Conservation (phyloP, 768 basidiomycete genomes). For the Boletus sensibilis region DNA sequence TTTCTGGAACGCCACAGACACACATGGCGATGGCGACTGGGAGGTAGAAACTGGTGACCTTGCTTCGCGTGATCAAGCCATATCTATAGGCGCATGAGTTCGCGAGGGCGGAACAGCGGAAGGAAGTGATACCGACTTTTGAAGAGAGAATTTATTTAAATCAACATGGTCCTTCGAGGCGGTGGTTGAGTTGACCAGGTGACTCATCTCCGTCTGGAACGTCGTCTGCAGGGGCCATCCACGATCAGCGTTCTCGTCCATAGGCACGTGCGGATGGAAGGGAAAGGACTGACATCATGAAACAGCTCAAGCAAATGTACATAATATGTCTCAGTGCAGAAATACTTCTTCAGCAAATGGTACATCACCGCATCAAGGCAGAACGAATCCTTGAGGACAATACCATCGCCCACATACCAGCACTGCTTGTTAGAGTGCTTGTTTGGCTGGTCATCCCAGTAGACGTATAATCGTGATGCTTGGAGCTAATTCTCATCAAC, state of each 20-base stretch:
- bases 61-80: neutral
- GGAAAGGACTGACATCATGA: neutral
- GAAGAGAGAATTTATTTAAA: neutral
- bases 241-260: neutral
- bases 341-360: neutral
- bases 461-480: neutral
- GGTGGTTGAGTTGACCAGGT: neutral
- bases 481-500: neutral
- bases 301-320: slow-evolving; percentile 1
- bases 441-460: neutral
- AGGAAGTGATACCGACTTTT: neutral
- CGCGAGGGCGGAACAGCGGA: neutral
- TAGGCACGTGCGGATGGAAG: too few relatives aligned
- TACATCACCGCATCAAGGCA: neutral
- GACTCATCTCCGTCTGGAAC: slow-evolving; percentile 2
- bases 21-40: slow-evolving; percentile 1
- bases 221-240: neutral
- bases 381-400: neutral
- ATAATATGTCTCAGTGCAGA: neutral
- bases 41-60: slow-evolving; percentile 2
- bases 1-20: slow-evolving; percentile 2
- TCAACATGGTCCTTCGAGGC: neutral
- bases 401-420: neutral
- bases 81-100: neutral
- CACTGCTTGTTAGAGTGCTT: neutral